Percentiles rank a stretch among this genome's conserved stretches.
Conservation (phyloP, 495 filamentous ascomycete species). For the Monascus purpureus region DNA sequence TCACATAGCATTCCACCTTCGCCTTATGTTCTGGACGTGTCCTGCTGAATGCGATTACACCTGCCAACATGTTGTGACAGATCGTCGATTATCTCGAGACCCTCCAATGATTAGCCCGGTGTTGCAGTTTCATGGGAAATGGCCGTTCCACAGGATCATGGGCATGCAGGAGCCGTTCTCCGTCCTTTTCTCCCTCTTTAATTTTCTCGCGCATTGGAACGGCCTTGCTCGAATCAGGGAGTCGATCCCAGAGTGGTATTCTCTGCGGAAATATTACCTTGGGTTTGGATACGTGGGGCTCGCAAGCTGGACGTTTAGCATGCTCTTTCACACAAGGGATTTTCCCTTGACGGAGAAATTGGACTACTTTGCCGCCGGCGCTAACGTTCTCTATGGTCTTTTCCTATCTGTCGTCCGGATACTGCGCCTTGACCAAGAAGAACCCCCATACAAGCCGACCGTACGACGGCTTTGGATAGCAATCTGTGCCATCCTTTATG, state of each 20-base stretch:
- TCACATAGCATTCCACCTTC: slow-evolving; percentile 36
- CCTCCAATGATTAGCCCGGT: slow-evolving; percentile 50
- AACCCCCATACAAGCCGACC: slow-evolving; percentile 36
- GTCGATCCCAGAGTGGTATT: slow-evolving; percentile 55
- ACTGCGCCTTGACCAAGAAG: slow-evolving; percentile 60
- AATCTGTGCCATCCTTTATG: slow-evolving; percentile 57
- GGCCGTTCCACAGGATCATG: slow-evolving; percentile 81
- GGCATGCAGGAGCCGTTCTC: slow-evolving; percentile 92
- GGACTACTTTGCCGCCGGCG: slow-evolving; percentile 93
- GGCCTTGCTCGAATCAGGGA: slow-evolving; percentile 59
- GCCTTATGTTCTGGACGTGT: slow-evolving; percentile 49
- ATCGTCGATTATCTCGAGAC: slow-evolving; percentile 49
- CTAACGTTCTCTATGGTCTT: slow-evolving; percentile 77
- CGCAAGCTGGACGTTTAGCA: slow-evolving; percentile 72
- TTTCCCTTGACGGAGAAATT: slow-evolving; percentile 77
- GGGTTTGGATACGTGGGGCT: slow-evolving; percentile 69
- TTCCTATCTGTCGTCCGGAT: slow-evolving; percentile 73
- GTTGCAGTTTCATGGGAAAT: slow-evolving; percentile 98
- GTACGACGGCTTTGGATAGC: slow-evolving; percentile 60
- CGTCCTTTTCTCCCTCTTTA: slow-evolving; percentile 84
- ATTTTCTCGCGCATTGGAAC: slow-evolving; percentile 72
- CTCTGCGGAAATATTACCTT: slow-evolving; percentile 69
- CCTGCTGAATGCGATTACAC: slow-evolving; percentile 93
- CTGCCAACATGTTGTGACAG: slow-evolving; percentile 89
- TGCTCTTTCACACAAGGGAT: slow-evolving; percentile 83